These are phyloP conservation scores for Pseudocercospora fuligena DNA, from an alignment of 2,329 filamentous ascomycete genomes.

Conservation along the genomic window DNA sequence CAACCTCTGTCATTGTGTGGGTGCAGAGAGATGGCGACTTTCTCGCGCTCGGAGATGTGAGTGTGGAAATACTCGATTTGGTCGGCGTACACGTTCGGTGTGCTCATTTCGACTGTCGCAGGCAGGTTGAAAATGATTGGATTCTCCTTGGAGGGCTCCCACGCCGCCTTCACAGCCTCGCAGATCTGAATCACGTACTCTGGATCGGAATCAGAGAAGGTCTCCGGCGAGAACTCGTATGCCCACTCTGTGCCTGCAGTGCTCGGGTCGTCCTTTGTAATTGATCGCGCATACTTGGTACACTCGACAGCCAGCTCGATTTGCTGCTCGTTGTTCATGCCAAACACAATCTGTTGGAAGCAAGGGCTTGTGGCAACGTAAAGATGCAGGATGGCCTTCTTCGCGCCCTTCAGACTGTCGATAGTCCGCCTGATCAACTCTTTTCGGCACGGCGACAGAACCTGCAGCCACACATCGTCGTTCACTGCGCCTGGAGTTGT, in stretches of 20 bases:
- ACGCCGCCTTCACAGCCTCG: constrained; percentile 90
- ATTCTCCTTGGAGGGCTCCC: constrained; percentile 78
- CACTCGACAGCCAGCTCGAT: constrained; percentile 83
- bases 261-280: constrained; percentile 79
- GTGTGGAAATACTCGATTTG: constrained; percentile 95
- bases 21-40: constrained; percentile 86
- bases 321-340: constrained; percentile 80
- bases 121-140: constrained; percentile 97
- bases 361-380: constrained; percentile 96
- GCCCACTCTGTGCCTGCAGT: constrained; percentile 68
- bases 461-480: constrained; percentile 89
- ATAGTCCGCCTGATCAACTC: constrained; percentile 90
- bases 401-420: constrained; percentile 83
- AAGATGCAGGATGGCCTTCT: constrained; percentile 93
- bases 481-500: constrained; percentile 82
- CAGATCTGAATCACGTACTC: constrained; percentile 85
- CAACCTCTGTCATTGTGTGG: constrained; percentile 94
- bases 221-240: constrained; percentile 84
- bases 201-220: constrained; percentile 86
- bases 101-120: constrained; percentile 92
- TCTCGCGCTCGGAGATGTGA: constrained; percentile 81
- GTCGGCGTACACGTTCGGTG: constrained; percentile 94
- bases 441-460: constrained; percentile 87
- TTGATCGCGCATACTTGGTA: constrained; percentile 80
- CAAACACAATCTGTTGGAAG: constrained; percentile 90